phyloP scores from a whole-genome alignment of 192 early-diverging fungal species.

The Chytriomyces confervae region DNA sequence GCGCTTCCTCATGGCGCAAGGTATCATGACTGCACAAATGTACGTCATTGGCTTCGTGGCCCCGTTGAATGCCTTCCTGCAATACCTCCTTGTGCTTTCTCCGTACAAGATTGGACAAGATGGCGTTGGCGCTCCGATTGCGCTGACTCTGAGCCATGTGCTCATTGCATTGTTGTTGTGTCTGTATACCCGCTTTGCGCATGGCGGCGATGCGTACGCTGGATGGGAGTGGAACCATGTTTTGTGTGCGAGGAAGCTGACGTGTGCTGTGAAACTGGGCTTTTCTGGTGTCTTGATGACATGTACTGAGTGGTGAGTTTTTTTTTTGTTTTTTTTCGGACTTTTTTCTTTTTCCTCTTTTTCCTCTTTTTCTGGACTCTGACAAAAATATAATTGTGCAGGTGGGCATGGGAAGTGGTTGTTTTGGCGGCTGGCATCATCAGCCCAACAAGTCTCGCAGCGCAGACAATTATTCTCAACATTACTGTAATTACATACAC shows the following conservation, averaged over 20 bases:
- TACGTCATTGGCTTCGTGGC: conserved; percentile 68
- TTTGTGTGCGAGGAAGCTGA: conserved; percentile 39
- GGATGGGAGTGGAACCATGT: conserved; percentile 77
- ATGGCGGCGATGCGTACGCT: conserved; percentile 79
- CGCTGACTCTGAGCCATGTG: conserved; percentile 76
- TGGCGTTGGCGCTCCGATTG: conserved; percentile 79
- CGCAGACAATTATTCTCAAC: conserved; percentile 79
- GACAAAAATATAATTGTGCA: conserved; percentile 33
- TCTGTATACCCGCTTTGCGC: conserved; percentile 64
- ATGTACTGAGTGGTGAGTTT: conserved; percentile 63
- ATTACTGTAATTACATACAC: conserved; percentile 75
- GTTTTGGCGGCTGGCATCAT: conserved; percentile 71
- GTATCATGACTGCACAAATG: conserved; percentile 35
- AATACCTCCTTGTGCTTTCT: conserved; percentile 80
- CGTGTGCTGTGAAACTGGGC: conserved; percentile 61
- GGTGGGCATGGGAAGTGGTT: conserved; percentile 43
- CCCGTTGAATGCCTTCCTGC: conserved; percentile 75
- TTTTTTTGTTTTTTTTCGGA: conserved; percentile 7
- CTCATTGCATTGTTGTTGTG: conserved; percentile 67
- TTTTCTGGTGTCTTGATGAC: conserved; percentile 80
- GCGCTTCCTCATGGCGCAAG: conserved; percentile 87
- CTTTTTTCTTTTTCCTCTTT: background rate
- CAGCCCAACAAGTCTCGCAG: conserved; percentile 75
- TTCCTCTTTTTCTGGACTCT: background rate
- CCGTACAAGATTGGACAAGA: conserved; percentile 69